Percentiles rank a stretch among this genome's conserved stretches.
Conservation (phyloP, 768 basidiomycete species). For the Podaxis sp. region DNA sequence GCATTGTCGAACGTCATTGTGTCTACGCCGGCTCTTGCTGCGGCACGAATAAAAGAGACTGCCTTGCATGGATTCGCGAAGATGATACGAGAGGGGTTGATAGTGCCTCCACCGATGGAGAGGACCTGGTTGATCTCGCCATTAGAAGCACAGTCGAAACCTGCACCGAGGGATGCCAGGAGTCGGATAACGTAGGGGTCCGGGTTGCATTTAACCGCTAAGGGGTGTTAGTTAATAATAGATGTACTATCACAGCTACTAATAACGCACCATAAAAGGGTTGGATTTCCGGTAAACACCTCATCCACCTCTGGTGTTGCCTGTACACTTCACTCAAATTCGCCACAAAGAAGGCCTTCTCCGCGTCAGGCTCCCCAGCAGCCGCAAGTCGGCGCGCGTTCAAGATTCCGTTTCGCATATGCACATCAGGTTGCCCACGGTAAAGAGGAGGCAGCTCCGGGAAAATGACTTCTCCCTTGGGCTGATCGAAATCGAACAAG, state of each 20-base stretch:
- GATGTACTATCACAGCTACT: constrained; percentile 6
- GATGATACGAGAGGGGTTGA: constrained; percentile 81
- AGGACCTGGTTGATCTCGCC: constrained; percentile 86
- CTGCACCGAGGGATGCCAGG: constrained; percentile 83
- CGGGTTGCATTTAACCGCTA: constrained; percentile 97
- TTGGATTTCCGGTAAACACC: constrained; percentile 76
- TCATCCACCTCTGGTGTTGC: constrained; percentile 81
- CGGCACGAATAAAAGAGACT: constrained; percentile 83
- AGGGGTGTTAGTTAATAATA: constrained; percentile 16
- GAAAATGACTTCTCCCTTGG: constrained; percentile 45
- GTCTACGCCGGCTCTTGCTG: constrained; percentile 74
- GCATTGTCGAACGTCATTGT: constrained; percentile 98
- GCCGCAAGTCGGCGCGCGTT: constrained; percentile 48
- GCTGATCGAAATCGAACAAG: constrained; percentile 13
- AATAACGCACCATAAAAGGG: constrained; percentile 82
- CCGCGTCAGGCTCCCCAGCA: constrained; percentile 64
- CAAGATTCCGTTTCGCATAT: constrained; percentile 76
- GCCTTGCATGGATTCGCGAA: constrained; percentile 99
- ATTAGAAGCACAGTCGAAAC: constrained; percentile 97
- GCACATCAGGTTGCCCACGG: constrained; percentile 66
- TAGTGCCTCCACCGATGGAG: constrained; percentile 49
- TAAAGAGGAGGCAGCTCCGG: constrained; percentile 62
- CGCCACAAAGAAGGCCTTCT: constrained; percentile 94
- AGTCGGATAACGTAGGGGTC: constrained; percentile 92
- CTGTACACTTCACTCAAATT: constrained; percentile 85